A percentile compares a stretch with the other conserved stretches of the same genome.
phyloP scores from a whole-genome alignment of 1,284 basidiomycete species.

The Earliella scabrosa region DNA sequence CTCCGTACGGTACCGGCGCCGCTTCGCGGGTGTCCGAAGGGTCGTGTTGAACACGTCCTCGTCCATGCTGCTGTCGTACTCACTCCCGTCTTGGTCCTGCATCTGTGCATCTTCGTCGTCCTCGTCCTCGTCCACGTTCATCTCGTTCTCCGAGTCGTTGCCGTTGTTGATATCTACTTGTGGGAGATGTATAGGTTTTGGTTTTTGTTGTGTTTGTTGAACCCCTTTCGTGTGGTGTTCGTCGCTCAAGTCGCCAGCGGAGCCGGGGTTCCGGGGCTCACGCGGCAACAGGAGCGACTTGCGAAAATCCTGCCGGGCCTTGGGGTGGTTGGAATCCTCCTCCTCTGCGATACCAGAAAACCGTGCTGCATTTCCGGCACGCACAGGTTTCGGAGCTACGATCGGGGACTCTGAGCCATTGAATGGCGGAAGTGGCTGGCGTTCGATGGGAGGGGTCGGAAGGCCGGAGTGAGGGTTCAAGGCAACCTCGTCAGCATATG shows the following conservation, averaged over 20 bases:
- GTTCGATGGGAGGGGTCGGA: slow-evolving; percentile 30
- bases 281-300: slow-evolving; percentile 67
- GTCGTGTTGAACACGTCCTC: slow-evolving; percentile 62
- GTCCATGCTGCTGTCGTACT: slow-evolving; percentile 51
- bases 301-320: slow-evolving; percentile 53
- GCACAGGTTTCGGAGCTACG: slow-evolving; percentile 25
- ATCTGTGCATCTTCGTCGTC: slow-evolving; percentile 38
- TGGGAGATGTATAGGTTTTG: slow-evolving; percentile 18
- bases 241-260: slow-evolving; percentile 63
- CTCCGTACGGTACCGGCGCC: neutral
- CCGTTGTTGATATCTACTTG: slow-evolving; percentile 32
- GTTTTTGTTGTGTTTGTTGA: slow-evolving; percentile 20
- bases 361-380: slow-evolving; percentile 21
- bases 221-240: slow-evolving; percentile 34
- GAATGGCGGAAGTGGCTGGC: no score
- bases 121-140: slow-evolving; percentile 35
- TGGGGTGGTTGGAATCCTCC: slow-evolving; percentile 16
- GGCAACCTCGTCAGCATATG: slow-evolving; percentile 30
- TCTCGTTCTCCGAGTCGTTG: slow-evolving; percentile 29
- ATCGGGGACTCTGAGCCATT: no score
- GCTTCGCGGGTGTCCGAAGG: slow-evolving; percentile 57
- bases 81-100: slow-evolving; percentile 51
- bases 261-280: slow-evolving; percentile 61
- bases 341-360: slow-evolving; percentile 39
- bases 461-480: slow-evolving; percentile 23